These are phyloP conservation scores for Rhizopogon vulgaris DNA, from an alignment of 768 basidiomycete species.

Conservation along the genomic window DNA sequence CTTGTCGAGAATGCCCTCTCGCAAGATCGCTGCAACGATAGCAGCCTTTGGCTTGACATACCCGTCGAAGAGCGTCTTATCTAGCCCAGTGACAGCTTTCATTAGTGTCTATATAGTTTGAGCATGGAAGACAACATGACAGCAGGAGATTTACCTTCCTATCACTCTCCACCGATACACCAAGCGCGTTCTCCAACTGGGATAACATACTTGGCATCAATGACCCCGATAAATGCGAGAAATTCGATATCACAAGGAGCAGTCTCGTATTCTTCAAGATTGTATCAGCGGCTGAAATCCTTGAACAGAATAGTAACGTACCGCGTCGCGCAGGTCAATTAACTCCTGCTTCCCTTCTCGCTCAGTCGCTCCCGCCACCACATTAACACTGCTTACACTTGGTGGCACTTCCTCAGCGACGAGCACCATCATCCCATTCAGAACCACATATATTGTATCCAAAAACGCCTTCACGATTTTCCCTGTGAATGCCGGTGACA, in stretches of 20 bases:
- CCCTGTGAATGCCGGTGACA: conserved; percentile 56
- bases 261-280: conserved; percentile 72
- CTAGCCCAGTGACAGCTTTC: conserved; percentile 76
- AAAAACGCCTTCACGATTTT: conserved; percentile 84
- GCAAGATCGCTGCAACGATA: conserved; percentile 59
- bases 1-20: conserved; percentile 71
- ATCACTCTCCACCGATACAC: conserved; percentile 66
- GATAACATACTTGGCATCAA: conserved; percentile 75
- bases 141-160: conserved; percentile 42
- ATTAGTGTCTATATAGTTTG: conserved; percentile 51
- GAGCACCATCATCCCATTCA: conserved; percentile 80
- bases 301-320: conserved; percentile 27
- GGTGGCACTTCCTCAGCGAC: conserved; percentile 66
- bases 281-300: neutral
- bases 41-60: conserved; percentile 80
- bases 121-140: neutral
- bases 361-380: conserved; percentile 24
- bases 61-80: conserved; percentile 84
- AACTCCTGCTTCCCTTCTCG: conserved; percentile 45
- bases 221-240: conserved; percentile 63
- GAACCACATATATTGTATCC: conserved; percentile 77
- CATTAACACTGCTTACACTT: conserved; percentile 30
- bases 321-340: conserved; percentile 57
- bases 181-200: conserved; percentile 75
- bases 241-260: conserved; percentile 85